Evolutionary conservation across 441 rosid species (phyloP).

Genomic region (Jatropha podagrica): DNA sequence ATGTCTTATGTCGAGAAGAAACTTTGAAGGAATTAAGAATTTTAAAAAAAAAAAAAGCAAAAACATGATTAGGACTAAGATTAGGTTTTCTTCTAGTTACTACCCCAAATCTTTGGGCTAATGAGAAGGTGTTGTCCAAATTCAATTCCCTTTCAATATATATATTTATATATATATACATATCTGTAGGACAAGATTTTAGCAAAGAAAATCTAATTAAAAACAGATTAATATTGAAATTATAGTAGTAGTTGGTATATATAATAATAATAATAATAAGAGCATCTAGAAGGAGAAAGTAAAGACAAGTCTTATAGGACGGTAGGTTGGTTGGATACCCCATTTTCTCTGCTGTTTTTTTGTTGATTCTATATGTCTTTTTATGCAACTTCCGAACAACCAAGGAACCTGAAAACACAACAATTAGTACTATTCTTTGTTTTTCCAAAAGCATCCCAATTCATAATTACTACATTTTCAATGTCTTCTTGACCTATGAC

Average conservation of each 20-base stretch:
- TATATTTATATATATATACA: too few relatives aligned
- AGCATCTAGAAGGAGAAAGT: conserved; percentile 28
- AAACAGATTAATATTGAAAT: not conserved
- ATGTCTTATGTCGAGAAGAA: too few relatives aligned
- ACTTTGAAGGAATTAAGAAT: too few relatives aligned
- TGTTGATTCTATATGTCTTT: conserved; percentile 40
- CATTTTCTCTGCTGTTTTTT: conserved; percentile 32
- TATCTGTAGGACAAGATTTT: too few relatives aligned
- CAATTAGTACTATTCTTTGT: not conserved
- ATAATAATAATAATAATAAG: too few relatives aligned
- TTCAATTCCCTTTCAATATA: too few relatives aligned
- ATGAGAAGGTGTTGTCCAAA: too few relatives aligned
- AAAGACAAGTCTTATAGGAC: conserved; percentile 20
- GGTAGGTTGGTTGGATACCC: conserved; percentile 37
- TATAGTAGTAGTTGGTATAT: not conserved
- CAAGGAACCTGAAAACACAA: conserved; percentile 8
- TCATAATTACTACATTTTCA: not conserved
- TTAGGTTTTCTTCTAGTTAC: too few relatives aligned
- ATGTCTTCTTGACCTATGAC: conserved; percentile 22
- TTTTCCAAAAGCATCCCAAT: conserved; percentile 6
- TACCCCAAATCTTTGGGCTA: too few relatives aligned
- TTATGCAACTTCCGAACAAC: conserved; percentile 34
- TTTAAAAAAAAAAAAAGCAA: too few relatives aligned
- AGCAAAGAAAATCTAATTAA: not conserved
- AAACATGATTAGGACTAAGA: too few relatives aligned